Conservation (phyloP, 2,329 filamentous ascomycete genomes). For the Arachnomyces sp. region DNA sequence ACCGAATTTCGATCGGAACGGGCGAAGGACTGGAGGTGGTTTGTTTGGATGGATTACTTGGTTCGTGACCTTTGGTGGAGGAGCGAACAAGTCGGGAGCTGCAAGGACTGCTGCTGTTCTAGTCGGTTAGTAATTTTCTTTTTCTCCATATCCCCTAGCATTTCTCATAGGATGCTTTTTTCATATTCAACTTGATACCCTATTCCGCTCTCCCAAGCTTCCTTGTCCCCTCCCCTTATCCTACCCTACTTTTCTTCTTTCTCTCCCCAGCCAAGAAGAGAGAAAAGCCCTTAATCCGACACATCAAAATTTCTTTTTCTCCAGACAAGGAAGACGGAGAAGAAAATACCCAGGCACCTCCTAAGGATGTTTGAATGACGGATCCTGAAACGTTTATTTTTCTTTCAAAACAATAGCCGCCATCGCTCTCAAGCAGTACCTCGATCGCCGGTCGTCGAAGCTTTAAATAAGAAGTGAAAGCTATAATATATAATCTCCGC, state of each 20-base stretch:
- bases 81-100: constrained; percentile 29
- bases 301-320: no score
- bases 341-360: no score
- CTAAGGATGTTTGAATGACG: no score
- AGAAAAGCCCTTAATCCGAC: no score
- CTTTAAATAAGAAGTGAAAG: constrained; percentile 16
- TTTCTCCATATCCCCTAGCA: constrained; percentile 8
- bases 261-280: no score
- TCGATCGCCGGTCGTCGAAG: constrained; percentile 29
- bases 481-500: no score
- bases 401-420: constrained; percentile 9
- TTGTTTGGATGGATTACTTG: constrained; percentile 32
- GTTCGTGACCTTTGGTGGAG: constrained; percentile 35
- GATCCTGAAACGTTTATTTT: neutral
- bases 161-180: constrained; percentile 7
- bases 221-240: constrained; percentile 1
- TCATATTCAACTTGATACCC: constrained; percentile 1
- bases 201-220: constrained; percentile 3
- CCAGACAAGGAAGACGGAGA: no score
- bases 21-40: constrained; percentile 28
- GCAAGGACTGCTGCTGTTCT: constrained; percentile 29
- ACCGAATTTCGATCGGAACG: constrained; percentile 56
- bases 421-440: constrained; percentile 20
- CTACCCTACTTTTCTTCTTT: constrained; percentile 25
- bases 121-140: constrained; percentile 30